A percentile compares a stretch with the other conserved stretches of the same genome.
These are phyloP conservation scores for Curvularia lunata DNA, from an alignment of 2,329 filamentous ascomycete species.

Conservation along the genomic window DNA sequence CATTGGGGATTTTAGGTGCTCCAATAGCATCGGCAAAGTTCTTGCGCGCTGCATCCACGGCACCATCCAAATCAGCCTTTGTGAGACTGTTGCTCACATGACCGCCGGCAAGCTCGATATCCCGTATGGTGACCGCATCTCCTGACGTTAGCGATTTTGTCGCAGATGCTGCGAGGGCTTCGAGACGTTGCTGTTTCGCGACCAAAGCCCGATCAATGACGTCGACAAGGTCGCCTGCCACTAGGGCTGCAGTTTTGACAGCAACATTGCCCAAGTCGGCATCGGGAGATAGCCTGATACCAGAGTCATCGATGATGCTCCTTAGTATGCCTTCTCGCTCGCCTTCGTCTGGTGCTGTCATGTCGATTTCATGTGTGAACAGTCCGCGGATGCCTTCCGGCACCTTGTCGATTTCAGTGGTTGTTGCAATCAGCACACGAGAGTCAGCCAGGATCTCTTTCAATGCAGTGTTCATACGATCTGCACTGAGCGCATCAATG, in stretches of 20 bases:
- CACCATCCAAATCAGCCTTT: slow-evolving; percentile 84
- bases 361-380: slow-evolving; percentile 95
- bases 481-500: slow-evolving; percentile 87
- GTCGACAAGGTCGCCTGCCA: slow-evolving; percentile 92
- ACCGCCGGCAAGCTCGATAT: slow-evolving; percentile 88
- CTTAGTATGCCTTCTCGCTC: slow-evolving; percentile 88
- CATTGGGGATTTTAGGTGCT: slow-evolving; percentile 96
- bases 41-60: slow-evolving; percentile 93
- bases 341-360: slow-evolving; percentile 88
- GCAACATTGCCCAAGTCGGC: slow-evolving; percentile 86
- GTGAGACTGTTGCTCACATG: slow-evolving; percentile 78
- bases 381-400: slow-evolving; percentile 87
- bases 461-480: slow-evolving; percentile 84
- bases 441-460: slow-evolving; percentile 81
- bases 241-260: slow-evolving; percentile 92
- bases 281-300: slow-evolving; percentile 78
- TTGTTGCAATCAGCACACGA: slow-evolving; percentile 88
- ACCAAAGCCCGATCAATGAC: slow-evolving; percentile 89
- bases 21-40: slow-evolving; percentile 98
- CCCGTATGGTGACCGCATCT: slow-evolving; percentile 68
- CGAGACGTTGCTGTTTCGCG: slow-evolving; percentile 76
- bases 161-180: slow-evolving; percentile 67
- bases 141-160: slow-evolving; percentile 42
- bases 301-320: slow-evolving; percentile 76
- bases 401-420: slow-evolving; percentile 92